Evolutionary conservation across 2,329 filamentous ascomycete species (phyloP).

Genomic region (Aschersonia sp.): DNA sequence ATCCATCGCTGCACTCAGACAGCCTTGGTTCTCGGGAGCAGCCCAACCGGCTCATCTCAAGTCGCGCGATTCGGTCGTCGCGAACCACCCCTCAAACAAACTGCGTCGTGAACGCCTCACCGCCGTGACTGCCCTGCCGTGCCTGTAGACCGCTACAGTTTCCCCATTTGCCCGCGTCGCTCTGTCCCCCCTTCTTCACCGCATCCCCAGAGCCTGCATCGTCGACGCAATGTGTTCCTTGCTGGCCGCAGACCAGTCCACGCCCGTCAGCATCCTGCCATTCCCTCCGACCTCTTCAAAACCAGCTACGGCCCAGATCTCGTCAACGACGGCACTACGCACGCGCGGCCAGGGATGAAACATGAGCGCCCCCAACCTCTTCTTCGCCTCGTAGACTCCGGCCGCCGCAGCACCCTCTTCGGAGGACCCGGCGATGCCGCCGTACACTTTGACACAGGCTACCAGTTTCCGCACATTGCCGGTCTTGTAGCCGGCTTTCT

Average conservation of each 20-base stretch:
- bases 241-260: slow-evolving; percentile 43
- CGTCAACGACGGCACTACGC: slow-evolving; percentile 43
- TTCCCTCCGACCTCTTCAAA: slow-evolving; percentile 9
- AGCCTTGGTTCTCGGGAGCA: neutral
- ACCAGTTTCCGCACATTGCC: slow-evolving; percentile 71
- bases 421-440: slow-evolving; percentile 36
- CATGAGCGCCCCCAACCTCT: slow-evolving; percentile 59
- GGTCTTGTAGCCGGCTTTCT: slow-evolving; percentile 72
- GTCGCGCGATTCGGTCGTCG: too few relatives aligned
- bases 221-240: slow-evolving; percentile 28
- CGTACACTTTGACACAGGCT: slow-evolving; percentile 69
- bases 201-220: slow-evolving; percentile 27
- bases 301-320: slow-evolving; percentile 35
- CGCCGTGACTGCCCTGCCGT: neutral
- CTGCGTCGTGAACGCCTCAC: neutral
- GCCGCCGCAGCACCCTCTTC: slow-evolving; percentile 22
- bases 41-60: neutral
- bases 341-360: slow-evolving; percentile 73
- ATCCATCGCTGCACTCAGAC: neutral
- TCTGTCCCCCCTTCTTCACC: slow-evolving; percentile 5
- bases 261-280: slow-evolving; percentile 27
- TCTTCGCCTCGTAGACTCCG: slow-evolving; percentile 32
- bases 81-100: neutral
- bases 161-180: neutral
- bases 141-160: neutral